Conservation (phyloP, 2,329 filamentous ascomycete species). For the Monosporascus sp. region DNA sequence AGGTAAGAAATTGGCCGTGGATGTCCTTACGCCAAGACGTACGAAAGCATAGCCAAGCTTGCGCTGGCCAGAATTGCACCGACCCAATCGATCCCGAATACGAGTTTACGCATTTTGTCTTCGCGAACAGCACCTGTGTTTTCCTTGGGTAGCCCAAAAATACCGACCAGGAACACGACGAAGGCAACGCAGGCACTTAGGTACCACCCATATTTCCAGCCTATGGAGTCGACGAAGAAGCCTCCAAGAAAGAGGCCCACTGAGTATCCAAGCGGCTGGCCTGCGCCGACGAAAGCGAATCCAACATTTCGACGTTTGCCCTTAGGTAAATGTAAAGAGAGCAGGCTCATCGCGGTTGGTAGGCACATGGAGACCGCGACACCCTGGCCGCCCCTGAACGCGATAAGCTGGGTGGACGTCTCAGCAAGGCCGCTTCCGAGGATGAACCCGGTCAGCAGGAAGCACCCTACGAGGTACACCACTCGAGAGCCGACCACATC, state of each 20-base stretch:
- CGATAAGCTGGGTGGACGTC: conserved; percentile 29
- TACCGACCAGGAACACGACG: conserved; percentile 24
- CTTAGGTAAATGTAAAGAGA: conserved; percentile 25
- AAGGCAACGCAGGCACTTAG: conserved; percentile 31
- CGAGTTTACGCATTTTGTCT: conserved; percentile 23
- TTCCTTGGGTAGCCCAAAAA: not conserved
- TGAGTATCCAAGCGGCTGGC: conserved; percentile 44
- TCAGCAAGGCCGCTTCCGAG: conserved; percentile 27
- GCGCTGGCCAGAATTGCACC: conserved; percentile 42
- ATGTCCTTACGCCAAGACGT: conserved; percentile 45
- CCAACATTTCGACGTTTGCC: conserved; percentile 34
- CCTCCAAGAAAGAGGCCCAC: conserved; percentile 46
- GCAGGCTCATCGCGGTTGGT: conserved; percentile 30
- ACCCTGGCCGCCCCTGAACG: conserved; percentile 36
- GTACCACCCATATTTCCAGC: conserved; percentile 45
- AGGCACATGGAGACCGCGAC: conserved; percentile 31
- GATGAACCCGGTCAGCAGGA: conserved; percentile 25
- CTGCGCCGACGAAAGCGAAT: conserved; percentile 39
- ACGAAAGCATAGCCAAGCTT: conserved; percentile 44
- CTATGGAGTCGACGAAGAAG: conserved; percentile 39
- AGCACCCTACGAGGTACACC: conserved; percentile 29
- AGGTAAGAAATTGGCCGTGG: too few species aligned
- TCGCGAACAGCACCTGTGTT: conserved; percentile 19
- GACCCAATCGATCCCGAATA: conserved; percentile 48
- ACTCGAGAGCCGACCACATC: conserved; percentile 30